phyloP scores from a whole-genome alignment of 805 yeast species.

The Barnettozyma salicaria region DNA sequence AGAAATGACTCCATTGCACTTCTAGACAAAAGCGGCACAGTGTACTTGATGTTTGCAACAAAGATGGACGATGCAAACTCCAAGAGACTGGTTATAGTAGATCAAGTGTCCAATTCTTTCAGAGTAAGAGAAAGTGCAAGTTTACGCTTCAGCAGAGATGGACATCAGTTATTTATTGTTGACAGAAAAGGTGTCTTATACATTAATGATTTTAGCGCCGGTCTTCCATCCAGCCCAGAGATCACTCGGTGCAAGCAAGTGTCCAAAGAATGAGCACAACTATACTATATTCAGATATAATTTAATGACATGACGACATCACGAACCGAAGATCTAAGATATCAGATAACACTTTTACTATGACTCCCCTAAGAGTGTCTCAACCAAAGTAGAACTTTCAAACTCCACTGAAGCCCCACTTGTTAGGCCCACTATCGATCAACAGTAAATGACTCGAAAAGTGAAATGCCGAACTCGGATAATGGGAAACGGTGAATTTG shows the following conservation, averaged over 20 bases:
- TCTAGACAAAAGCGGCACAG: constrained; percentile 70
- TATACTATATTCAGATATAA: no score
- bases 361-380: no score
- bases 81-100: constrained; percentile 46
- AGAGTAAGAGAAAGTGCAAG: constrained; percentile 75
- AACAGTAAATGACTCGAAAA: no score
- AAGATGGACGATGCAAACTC: constrained; percentile 46
- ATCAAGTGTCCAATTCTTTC: constrained; percentile 73
- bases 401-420: no score
- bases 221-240: constrained; percentile 43
- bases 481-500: no score
- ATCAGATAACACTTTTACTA: no score
- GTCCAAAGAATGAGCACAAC: background rate
- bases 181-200: constrained; percentile 79
- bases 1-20: constrained; percentile 83
- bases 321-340: no score
- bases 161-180: constrained; percentile 67
- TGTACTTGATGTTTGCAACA: constrained; percentile 62
- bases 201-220: constrained; percentile 85
- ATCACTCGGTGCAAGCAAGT: constrained; percentile 10
- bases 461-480: no score
- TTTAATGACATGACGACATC: no score
- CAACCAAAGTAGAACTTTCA: no score
- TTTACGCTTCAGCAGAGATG: constrained; percentile 68
- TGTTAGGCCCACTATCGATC: no score